Conservation (phyloP, 805 yeast genomes). For the Priceomyces fermenticarens region DNA sequence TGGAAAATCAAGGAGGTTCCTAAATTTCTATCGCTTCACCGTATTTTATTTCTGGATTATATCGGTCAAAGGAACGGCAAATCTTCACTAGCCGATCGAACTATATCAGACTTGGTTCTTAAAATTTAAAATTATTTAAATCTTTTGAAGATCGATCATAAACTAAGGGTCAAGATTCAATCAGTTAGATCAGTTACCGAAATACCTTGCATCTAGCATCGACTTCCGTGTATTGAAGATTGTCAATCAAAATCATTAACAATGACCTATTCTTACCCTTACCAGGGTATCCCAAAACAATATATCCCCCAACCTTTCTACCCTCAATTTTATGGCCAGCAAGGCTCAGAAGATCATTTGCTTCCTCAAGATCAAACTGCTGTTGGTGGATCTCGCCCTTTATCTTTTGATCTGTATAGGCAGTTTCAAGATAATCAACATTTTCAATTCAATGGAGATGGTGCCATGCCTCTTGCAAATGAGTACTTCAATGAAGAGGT, state of each 20-base stretch:
- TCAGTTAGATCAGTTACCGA: not conserved
- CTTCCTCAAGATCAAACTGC: slow-evolving; percentile 8
- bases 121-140: too few species aligned
- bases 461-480: slow-evolving; percentile 10
- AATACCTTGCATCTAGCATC: not conserved
- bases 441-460: slow-evolving; percentile 12
- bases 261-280: slow-evolving; percentile 44
- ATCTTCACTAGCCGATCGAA: too few species aligned
- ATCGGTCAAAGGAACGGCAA: too few species aligned
- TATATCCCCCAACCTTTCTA: slow-evolving; percentile 34
- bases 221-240: not conserved
- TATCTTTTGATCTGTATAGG: slow-evolving; percentile 16
- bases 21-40: too few species aligned
- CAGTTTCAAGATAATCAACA: slow-evolving; percentile 17
- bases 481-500: slow-evolving; percentile 25
- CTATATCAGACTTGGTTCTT: too few species aligned
- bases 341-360: slow-evolving; percentile 13
- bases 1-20: too few species aligned
- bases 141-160: too few species aligned
- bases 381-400: slow-evolving; percentile 13
- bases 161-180: too few species aligned
- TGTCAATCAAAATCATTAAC: not conserved
- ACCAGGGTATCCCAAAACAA: slow-evolving; percentile 37
- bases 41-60: too few species aligned
- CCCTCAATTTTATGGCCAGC: slow-evolving; percentile 25